Evolutionary conservation across 2,329 filamentous ascomycete genomes (phyloP), one percentile per base, ranked within the genome.

Genomic region (Colletotrichum sp.): DNA sequence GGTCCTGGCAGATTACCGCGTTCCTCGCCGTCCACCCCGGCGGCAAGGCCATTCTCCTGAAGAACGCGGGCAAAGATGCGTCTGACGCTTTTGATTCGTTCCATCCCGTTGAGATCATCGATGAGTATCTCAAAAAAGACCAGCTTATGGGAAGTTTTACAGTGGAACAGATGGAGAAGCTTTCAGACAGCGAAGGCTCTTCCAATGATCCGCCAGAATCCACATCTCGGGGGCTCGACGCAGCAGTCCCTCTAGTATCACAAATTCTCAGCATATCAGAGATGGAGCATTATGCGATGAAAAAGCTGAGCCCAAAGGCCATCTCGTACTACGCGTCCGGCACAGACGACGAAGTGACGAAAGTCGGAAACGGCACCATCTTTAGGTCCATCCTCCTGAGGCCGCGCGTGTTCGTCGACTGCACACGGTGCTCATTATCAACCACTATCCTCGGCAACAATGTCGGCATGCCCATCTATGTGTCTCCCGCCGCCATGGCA

Each of bases 311-410:
- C 79, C 89, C 91, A 77, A 96, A 96, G 85, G 94, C 93, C 68
- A 96, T 94, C 94, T 94, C 94, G 65, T 98, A 98, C 86, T 98
- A 98, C 86, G 96, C 91, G 84, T 97, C 95, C 2, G 94, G 94
- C 2, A 88, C 90, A 68, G 95, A 98, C 83, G 95, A 98, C 83
- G 88, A 95, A 39, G 83, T 91, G 79, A 93, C 93, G 76, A 98
- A 98, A 82, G 83, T 83, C n/a, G 90, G 93, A 83, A 98, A 98
- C 86, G 94, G 92, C 80, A 84, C 87, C 28, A 93, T 94, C 28
- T 98, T 95, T 83, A 90, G 90, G 48, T 90, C 91, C 76, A 96
- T 98, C 79, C 88, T 98, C 5, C 89, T 98, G 7, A 92, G 95
- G 15, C 95, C 95, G 10, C 89, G 95, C 30, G 91, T 98, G 55